Percentiles rank a stretch among this genome's conserved stretches.
phyloP scores from a whole-genome alignment of 345 rosid genomes.

The Salix purpurea region DNA sequence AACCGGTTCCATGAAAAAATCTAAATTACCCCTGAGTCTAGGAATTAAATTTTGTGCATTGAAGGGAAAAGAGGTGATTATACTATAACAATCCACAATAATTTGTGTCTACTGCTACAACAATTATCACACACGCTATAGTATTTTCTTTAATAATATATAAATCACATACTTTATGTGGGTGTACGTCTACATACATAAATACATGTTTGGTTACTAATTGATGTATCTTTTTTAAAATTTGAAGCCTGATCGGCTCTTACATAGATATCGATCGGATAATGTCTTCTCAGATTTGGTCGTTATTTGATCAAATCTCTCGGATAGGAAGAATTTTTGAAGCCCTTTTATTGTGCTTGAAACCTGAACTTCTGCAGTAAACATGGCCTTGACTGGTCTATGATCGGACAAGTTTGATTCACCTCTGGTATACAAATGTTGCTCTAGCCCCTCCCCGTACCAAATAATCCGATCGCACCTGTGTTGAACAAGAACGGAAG shows the following conservation, averaged over 20 bases:
- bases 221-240: background rate
- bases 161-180: background rate
- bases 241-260: constrained; percentile 31
- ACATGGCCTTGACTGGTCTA: constrained; percentile 67
- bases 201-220: background rate
- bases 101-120: no score
- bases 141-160: no score
- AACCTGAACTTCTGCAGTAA: constrained; percentile 43
- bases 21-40: no score
- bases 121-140: no score
- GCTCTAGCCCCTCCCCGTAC: constrained; percentile 60
- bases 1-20: no score
- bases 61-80: no score
- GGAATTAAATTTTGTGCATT: no score
- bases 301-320: constrained; percentile 42
- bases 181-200: background rate
- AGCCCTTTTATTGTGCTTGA: constrained; percentile 18
- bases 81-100: no score
- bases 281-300: constrained; percentile 24
- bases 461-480: constrained; percentile 85
- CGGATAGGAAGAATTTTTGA: constrained; percentile 47
- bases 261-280: constrained; percentile 26
- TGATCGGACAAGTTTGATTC: constrained; percentile 74
- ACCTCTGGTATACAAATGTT: constrained; percentile 52
- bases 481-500: background rate